Percentiles rank a stretch among this genome's conserved stretches.
Conservation (phyloP, 192 early-diverging fungal genomes). For the Gamsiella multidivaricata region DNA sequence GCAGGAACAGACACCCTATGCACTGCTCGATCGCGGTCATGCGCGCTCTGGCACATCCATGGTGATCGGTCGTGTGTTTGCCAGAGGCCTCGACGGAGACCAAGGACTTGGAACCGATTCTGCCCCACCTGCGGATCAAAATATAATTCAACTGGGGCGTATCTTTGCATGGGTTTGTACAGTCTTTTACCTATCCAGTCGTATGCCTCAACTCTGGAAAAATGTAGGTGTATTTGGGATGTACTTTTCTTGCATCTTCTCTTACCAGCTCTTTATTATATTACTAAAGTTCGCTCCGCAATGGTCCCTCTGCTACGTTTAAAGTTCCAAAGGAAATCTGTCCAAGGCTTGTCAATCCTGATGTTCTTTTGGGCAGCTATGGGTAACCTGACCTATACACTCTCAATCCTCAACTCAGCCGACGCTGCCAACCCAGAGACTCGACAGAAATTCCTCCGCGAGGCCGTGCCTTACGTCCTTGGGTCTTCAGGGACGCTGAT, state of each 20-base stretch:
- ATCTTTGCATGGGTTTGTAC: slow-evolving; percentile 78
- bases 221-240: slow-evolving; percentile 55
- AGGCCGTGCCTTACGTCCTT: slow-evolving; percentile 67
- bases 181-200: slow-evolving; percentile 71
- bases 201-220: slow-evolving; percentile 81
- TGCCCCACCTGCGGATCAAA: slow-evolving; percentile 2
- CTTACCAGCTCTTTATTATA: background rate
- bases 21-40: background rate
- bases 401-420: slow-evolving; percentile 56
- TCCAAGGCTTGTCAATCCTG: slow-evolving; percentile 76
- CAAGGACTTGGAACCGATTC: background rate
- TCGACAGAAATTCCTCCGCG: slow-evolving; percentile 19
- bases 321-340: slow-evolving; percentile 63
- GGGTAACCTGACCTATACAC: slow-evolving; percentile 75
- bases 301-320: background rate
- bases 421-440: slow-evolving; percentile 36
- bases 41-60: background rate
- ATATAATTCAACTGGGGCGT: slow-evolving; percentile 57
- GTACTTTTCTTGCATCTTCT: background rate
- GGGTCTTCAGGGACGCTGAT: slow-evolving; percentile 76
- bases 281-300: too few species aligned
- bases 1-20: background rate
- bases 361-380: slow-evolving; percentile 81
- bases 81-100: slow-evolving; percentile 7
- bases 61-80: slow-evolving; percentile 19